phyloP scores from a whole-genome alignment of 768 basidiomycete species.

The Rhizopogon sp. region DNA sequence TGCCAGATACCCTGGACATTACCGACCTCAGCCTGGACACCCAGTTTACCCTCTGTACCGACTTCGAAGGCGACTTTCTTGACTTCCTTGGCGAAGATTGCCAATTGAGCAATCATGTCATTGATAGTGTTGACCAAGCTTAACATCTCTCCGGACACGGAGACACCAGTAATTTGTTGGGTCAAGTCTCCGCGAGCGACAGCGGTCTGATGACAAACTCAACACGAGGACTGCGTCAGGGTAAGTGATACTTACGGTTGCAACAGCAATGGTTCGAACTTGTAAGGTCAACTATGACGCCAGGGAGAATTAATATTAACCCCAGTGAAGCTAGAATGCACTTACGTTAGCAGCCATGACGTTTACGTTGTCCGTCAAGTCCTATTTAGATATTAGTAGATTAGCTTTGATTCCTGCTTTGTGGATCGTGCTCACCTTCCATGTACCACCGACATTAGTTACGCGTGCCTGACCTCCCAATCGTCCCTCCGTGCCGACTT shows the following conservation, averaged over 20 bases:
- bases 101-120: slow-evolving; percentile 69
- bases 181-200: slow-evolving; percentile 93
- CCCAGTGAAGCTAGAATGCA: slow-evolving; percentile 6
- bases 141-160: slow-evolving; percentile 95
- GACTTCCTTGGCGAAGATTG: slow-evolving; percentile 72
- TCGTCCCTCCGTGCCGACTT: slow-evolving; percentile 95
- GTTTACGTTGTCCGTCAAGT: slow-evolving; percentile 93
- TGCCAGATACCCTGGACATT: slow-evolving; percentile 98
- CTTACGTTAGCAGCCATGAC: slow-evolving; percentile 90
- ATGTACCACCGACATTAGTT: slow-evolving; percentile 91
- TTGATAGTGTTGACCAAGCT: slow-evolving; percentile 97
- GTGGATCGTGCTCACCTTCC: slow-evolving; percentile 53
- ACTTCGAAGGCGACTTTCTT: slow-evolving; percentile 97
- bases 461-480: slow-evolving; percentile 94
- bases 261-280: slow-evolving; percentile 90
- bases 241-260: slow-evolving; percentile 55
- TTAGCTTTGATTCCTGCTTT: not conserved
- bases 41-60: slow-evolving; percentile 97
- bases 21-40: slow-evolving; percentile 95
- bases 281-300: slow-evolving; percentile 74
- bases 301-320: not conserved
- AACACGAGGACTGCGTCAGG: not conserved
- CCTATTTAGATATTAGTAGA: slow-evolving; percentile 27
- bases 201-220: slow-evolving; percentile 53
- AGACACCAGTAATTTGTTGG: slow-evolving; percentile 88